Percentiles rank a stretch among this genome's conserved stretches.
Evolutionary conservation across 2,329 filamentous ascomycete species (phyloP).

Genomic region (Pyrenochaeta sp.): DNA sequence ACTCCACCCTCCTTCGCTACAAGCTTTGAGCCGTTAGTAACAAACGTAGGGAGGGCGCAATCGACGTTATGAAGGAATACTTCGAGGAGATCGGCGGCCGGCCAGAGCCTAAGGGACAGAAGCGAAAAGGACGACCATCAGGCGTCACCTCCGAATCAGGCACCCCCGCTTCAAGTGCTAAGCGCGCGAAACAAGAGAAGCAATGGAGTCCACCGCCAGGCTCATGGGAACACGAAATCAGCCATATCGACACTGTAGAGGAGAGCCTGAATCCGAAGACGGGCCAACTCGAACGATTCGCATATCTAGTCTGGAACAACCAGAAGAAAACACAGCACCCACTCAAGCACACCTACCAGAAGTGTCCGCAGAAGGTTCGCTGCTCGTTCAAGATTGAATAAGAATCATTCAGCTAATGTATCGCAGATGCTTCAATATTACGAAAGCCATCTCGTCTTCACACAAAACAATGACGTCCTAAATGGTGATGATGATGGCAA

Average conservation of each 20-base stretch:
- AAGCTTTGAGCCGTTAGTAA: constrained; percentile 5
- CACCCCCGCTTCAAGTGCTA: constrained; percentile 33
- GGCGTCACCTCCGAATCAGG: constrained; percentile 29
- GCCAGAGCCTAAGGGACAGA: constrained; percentile 66
- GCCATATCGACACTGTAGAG: constrained; percentile 75
- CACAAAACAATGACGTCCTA: constrained; percentile 14
- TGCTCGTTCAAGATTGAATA: neutral
- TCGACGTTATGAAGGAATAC: constrained; percentile 70
- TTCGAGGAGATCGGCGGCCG: constrained; percentile 70
- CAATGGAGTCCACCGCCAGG: constrained; percentile 74
- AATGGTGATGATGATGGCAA: constrained; percentile 17
- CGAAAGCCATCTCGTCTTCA: constrained; percentile 56
- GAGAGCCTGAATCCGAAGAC: constrained; percentile 58
- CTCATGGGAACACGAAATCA: constrained; percentile 79
- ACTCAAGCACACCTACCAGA: constrained; percentile 72
- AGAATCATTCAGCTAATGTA: constrained; percentile 6
- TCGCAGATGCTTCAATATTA: constrained; percentile 57
- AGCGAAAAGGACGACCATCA: constrained; percentile 46
- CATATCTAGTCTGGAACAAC: constrained; percentile 78
- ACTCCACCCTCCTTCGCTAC: neutral
- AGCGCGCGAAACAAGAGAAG: constrained; percentile 52
- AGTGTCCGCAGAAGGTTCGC: constrained; percentile 76
- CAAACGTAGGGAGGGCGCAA: constrained; percentile 43
- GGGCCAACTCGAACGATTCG: constrained; percentile 64
- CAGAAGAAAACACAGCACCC: constrained; percentile 77